These are phyloP conservation scores for Aspergillus fructus DNA, from an alignment of 2,329 filamentous ascomycete genomes.

Conservation along the genomic window DNA sequence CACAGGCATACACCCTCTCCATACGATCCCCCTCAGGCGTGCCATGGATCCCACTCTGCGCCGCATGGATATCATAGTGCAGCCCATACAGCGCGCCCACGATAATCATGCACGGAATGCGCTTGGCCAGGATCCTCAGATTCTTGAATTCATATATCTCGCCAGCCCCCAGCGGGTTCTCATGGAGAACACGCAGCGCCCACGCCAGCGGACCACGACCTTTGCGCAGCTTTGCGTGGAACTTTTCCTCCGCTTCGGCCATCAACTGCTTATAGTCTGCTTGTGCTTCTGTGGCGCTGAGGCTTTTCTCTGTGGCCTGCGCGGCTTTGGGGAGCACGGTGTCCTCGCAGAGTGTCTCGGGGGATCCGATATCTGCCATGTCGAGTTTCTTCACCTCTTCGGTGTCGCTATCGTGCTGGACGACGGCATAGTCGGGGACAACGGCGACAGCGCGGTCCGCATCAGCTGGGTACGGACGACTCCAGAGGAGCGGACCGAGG, in stretches of 20 bases:
- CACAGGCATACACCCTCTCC: conserved; percentile 64
- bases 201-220: conserved; percentile 70
- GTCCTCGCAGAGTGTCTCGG: conserved; percentile 40
- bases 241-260: conserved; percentile 54
- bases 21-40: conserved; percentile 73
- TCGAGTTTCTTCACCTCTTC: no score
- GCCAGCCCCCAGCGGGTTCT: conserved; percentile 71
- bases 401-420: conserved; percentile 54
- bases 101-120: conserved; percentile 67
- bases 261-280: conserved; percentile 63
- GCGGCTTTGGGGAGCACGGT: conserved; percentile 22
- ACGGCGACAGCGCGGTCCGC: conserved; percentile 49
- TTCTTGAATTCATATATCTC: conserved; percentile 74
- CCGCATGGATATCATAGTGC: conserved; percentile 79
- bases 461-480: conserved; percentile 55
- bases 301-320: conserved; percentile 9
- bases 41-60: conserved; percentile 67
- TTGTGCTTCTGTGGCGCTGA: conserved; percentile 48
- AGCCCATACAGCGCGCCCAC: conserved; percentile 68
- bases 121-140: conserved; percentile 61
- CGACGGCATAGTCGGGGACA: conserved; percentile 74
- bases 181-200: conserved; percentile 75
- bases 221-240: conserved; percentile 64
- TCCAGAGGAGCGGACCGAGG: conserved; percentile 64
- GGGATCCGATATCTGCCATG: neutral